Evolutionary conservation across 306 rosid species (phyloP).

Genomic region (Fagus sylvatica): DNA sequence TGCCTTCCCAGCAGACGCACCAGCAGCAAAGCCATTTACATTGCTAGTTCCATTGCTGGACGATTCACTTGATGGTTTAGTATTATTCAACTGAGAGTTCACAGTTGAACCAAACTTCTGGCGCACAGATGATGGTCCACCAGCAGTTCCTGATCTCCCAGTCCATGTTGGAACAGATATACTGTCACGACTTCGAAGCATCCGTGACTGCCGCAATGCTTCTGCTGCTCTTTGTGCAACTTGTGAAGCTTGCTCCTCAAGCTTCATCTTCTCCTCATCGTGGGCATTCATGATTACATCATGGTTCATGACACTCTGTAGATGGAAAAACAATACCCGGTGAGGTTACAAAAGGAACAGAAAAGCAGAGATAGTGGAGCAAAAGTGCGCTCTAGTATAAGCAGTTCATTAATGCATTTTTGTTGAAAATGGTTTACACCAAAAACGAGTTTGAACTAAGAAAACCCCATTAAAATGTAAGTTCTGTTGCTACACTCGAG

Average conservation of each 20-base stretch:
- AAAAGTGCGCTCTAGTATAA: not conserved
- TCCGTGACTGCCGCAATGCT: slow-evolving; percentile 83
- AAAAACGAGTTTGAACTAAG: not conserved
- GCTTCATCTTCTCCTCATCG: slow-evolving; percentile 81
- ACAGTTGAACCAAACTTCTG: slow-evolving; percentile 81
- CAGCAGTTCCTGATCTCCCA: slow-evolving; percentile 92
- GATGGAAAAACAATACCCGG: slow-evolving; percentile 7
- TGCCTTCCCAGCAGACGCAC: slow-evolving; percentile 82
- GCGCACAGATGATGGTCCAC: slow-evolving; percentile 74
- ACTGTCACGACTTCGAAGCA: slow-evolving; percentile 71
- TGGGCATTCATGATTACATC: slow-evolving; percentile 86
- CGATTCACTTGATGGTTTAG: slow-evolving; percentile 45
- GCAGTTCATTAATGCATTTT: not conserved
- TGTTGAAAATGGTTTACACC: not conserved
- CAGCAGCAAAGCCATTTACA: slow-evolving; percentile 63
- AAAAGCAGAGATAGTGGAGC: not conserved
- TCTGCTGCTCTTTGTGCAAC: slow-evolving; percentile 97
- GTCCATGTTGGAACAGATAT: slow-evolving; percentile 94
- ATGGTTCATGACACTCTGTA: slow-evolving; percentile 89
- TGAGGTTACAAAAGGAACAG: slow-evolving; percentile 22
- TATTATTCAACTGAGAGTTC: slow-evolving; percentile 52
- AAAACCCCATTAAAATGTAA: not conserved
- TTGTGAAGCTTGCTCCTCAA: slow-evolving; percentile 87
- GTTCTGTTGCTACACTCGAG: not conserved
- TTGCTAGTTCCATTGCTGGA: slow-evolving; percentile 43